phyloP scores from a whole-genome alignment of 345 rosid genomes.

The Cardiospermum halicacabum region DNA sequence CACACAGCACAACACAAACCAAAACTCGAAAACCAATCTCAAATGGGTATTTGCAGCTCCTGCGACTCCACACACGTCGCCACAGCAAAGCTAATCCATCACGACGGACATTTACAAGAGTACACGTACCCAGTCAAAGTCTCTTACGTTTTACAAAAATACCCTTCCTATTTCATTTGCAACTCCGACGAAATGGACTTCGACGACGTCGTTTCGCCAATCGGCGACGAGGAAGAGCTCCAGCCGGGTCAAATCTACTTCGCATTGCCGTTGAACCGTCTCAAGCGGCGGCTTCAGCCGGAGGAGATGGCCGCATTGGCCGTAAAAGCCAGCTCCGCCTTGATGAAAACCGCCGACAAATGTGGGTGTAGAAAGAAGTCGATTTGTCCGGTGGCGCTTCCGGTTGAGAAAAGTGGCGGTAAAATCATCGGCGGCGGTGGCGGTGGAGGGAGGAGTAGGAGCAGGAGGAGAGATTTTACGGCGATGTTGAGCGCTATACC shows the following conservation, averaged over 20 bases:
- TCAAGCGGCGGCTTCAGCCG: constrained; percentile 58
- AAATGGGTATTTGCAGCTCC: constrained; percentile 91
- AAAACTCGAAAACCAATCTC: neutral
- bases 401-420: constrained; percentile 22
- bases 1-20: constrained; percentile 4
- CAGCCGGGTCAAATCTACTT: constrained; percentile 87
- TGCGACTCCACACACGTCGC: constrained; percentile 60
- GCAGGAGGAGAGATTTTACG: constrained; percentile 37
- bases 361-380: constrained; percentile 42
- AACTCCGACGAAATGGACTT: constrained; percentile 97
- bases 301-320: constrained; percentile 99
- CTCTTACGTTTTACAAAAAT: constrained; percentile 53
- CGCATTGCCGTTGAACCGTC: constrained; percentile 60
- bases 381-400: constrained; percentile 22
- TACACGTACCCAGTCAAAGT: constrained; percentile 71
- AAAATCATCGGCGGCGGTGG: constrained; percentile 21
- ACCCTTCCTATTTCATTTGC: constrained; percentile 69
- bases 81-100: constrained; percentile 75
- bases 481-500: constrained; percentile 70
- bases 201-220: constrained; percentile 61
- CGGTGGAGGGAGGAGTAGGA: constrained; percentile 24
- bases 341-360: constrained; percentile 44
- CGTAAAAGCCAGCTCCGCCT: constrained; percentile 89
- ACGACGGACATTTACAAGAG: constrained; percentile 79
- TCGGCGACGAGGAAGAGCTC: constrained; percentile 66